Evolutionary conservation across 805 yeast genomes (phyloP).

Genomic region (Ogataea neopini): DNA sequence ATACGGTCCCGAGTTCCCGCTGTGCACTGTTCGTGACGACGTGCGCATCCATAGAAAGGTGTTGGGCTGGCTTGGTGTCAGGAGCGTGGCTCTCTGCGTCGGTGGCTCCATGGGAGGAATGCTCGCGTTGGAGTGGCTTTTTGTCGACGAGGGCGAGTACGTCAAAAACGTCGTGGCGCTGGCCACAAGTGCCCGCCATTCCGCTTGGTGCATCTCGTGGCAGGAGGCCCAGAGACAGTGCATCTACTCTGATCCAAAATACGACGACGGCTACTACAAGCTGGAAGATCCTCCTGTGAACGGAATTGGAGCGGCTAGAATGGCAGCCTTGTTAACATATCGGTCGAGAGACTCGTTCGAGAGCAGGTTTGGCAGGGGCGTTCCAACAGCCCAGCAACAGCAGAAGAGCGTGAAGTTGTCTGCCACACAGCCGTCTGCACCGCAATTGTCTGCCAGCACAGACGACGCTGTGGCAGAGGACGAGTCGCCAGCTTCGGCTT

Average conservation of each 20-base stretch:
- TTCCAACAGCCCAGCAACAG: constrained; percentile 43
- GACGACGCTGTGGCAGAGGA: constrained; percentile 12
- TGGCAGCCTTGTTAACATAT: constrained; percentile 93
- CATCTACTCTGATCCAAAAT: constrained; percentile 92
- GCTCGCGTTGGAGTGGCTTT: constrained; percentile 88
- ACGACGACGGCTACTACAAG: constrained; percentile 84
- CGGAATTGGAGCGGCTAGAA: constrained; percentile 95
- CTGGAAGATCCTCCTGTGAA: constrained; percentile 76
- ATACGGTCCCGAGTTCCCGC: constrained; percentile 94
- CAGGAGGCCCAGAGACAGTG: constrained; percentile 97
- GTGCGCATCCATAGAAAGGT: constrained; percentile 75
- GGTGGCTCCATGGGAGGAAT: constrained; percentile 99
- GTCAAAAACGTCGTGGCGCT: constrained; percentile 75
- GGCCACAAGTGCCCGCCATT: constrained; percentile 92
- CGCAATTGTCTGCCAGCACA: no score
- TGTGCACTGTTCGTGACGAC: constrained; percentile 93
- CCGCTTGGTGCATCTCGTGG: constrained; percentile 99
- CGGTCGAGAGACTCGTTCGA: constrained; percentile 92
- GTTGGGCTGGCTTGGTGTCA: constrained; percentile 78
- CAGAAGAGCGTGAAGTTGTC: constrained; percentile 23
- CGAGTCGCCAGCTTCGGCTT: neutral
- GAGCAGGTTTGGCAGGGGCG: constrained; percentile 82
- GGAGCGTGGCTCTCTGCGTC: constrained; percentile 75
- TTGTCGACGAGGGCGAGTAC: constrained; percentile 55
- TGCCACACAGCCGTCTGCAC: no score